Conservation (phyloP, 2,329 filamentous ascomycete genomes). For the Aspergillus niger region DNA sequence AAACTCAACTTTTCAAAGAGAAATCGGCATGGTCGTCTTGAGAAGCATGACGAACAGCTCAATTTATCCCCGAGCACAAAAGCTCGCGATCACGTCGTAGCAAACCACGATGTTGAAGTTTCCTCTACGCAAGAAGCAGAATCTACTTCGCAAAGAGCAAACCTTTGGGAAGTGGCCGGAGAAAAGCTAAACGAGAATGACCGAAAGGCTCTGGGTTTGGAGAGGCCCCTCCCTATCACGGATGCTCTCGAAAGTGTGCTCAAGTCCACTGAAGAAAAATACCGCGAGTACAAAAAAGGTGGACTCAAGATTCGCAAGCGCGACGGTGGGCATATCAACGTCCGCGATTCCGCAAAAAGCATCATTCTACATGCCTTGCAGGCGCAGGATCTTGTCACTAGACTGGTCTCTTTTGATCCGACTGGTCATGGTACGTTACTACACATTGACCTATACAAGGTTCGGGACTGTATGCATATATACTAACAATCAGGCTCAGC, state of each 20-base stretch:
- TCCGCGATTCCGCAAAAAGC: not conserved
- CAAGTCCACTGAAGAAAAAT: not conserved
- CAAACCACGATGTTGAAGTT: no score
- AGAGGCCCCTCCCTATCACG: not conserved
- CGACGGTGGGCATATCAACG: not conserved
- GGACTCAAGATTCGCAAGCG: conserved; percentile 6
- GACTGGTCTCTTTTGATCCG: not conserved
- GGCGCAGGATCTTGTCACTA: not conserved
- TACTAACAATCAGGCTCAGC: not conserved
- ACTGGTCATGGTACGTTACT: conserved; percentile 7
- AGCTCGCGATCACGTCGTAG: no score
- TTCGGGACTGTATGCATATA: no score
- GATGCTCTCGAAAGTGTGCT: not conserved
- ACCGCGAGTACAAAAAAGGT: not conserved
- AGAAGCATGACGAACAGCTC: no score
- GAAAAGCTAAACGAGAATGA: not conserved
- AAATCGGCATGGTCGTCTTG: no score
- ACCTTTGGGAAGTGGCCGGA: not conserved
- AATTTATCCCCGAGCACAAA: no score
- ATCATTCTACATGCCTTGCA: not conserved
- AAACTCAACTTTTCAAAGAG: no score
- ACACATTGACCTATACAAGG: no score
- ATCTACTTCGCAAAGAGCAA: not conserved
- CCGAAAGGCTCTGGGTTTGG: not conserved
- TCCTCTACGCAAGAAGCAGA: no score